These are phyloP conservation scores for Spathaspora passalidarum DNA, from an alignment of 805 yeast genomes.

Conservation along the genomic window DNA sequence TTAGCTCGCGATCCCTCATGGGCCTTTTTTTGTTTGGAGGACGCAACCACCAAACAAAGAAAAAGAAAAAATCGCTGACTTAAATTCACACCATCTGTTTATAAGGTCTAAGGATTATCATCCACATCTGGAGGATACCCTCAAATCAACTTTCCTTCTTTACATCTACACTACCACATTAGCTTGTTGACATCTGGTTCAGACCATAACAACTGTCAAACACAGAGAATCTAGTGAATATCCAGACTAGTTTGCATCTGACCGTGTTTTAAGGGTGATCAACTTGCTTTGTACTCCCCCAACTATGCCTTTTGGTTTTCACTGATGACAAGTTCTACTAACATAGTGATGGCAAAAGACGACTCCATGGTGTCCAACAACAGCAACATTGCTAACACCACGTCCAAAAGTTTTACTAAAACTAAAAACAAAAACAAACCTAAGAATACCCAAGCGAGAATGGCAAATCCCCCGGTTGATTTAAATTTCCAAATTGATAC, in stretches of 20 bases:
- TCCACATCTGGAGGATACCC: conserved; percentile 1
- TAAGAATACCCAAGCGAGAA: neutral
- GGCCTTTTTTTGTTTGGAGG: too few species aligned
- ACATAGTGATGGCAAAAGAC: neutral
- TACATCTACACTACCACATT: neutral
- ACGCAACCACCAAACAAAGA: neutral
- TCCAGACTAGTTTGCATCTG: too few species aligned
- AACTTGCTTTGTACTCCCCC: too few species aligned
- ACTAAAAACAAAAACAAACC: neutral
- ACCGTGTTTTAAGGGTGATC: too few species aligned
- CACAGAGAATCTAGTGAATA: too few species aligned
- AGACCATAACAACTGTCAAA: too few species aligned
- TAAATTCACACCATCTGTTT: neutral
- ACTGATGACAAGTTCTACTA: neutral
- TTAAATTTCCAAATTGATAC: conserved; percentile 9
- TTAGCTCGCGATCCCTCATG: neutral
- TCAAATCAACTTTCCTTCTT: neutral
- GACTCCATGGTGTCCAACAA: neutral
- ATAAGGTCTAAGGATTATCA: neutral
- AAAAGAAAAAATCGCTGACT: neutral
- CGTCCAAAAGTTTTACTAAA: neutral
- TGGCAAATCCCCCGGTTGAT: neutral
- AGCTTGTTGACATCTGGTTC: too few species aligned
- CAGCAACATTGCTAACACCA: neutral
- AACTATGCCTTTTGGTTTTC: neutral